Base-by-base conservation (phyloP, 495 filamentous ascomycete genomes). In the Penicillium odoratum region DNA sequence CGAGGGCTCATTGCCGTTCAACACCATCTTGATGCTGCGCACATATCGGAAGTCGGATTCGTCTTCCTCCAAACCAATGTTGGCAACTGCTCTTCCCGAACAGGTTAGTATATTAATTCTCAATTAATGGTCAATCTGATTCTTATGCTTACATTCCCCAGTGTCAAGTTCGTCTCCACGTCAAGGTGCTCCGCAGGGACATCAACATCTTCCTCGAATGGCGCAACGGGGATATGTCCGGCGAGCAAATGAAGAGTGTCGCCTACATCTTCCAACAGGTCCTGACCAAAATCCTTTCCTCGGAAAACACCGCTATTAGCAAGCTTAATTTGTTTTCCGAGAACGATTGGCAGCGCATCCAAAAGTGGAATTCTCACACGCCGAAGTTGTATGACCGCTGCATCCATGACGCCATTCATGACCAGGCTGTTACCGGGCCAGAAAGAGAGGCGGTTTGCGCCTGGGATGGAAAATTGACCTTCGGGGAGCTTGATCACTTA, bases 381-480 rank as follows among this genome's bases (percentile, higher is more conserved):
- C 70, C 67, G 1, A 58, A 69, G 43, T 51, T 63, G 4, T 68
- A 78, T 5, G 75, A 85, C 43, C 63, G 64, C 18, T 81, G 80
- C 52, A 76, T 85, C 18, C 80, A 85, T 49, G 78, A 83, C 5
- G 53, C 81, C 1, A 80, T 87, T 36, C 59, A 68, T 3, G 74
- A 82, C 30, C 69, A 80, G 53, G 69, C 66, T 5, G 28, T 71
- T 0, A 53, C 62, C 7, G 65, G 69, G 7, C 78, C 83, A 4
- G 62, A 81, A 4, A 59, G 66, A 18, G 74, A 78, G 53, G 79
- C 80, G 30, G 69, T 85, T 0, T 76, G 72, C 47, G 69, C 79
- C 3, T 87, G 85, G 84, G 85, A 89, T 71, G 85, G 84, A 16
- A 71, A 55, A 29, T 70, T 88, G 56, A 84, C 83, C 1, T 88